A percentile compares a stretch with the other conserved stretches of the same genome.
Evolutionary conservation across 179 eudicot genomes (phyloP).

Genomic region (Beta macrorhiza): DNA sequence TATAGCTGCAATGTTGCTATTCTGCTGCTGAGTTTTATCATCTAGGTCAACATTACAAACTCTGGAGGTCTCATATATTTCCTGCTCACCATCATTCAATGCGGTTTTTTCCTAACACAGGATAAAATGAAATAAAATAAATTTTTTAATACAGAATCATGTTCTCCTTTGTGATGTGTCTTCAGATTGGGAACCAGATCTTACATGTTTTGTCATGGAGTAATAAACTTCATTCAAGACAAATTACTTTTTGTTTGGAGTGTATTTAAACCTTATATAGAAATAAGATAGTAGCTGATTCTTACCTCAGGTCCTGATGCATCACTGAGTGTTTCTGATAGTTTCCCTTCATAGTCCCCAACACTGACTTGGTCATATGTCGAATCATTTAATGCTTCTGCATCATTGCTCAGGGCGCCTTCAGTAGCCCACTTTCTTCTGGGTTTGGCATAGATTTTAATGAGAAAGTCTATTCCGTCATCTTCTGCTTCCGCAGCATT

Average conservation of each 20-base stretch:
- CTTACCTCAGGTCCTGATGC: slow-evolving; percentile 29
- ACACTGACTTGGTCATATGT: slow-evolving; percentile 17
- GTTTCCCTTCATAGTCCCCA: slow-evolving; percentile 20
- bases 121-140: not conserved
- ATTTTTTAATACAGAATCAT: slow-evolving; percentile 13
- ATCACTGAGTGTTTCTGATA: slow-evolving; percentile 12
- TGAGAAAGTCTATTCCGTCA: slow-evolving; percentile 27
- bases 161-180: slow-evolving; percentile 18
- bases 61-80: slow-evolving; percentile 15
- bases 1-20: slow-evolving; percentile 13
- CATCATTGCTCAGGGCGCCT: slow-evolving; percentile 19
- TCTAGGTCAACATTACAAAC: not conserved
- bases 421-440: slow-evolving; percentile 31
- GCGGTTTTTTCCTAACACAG: slow-evolving; percentile 23
- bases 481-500: slow-evolving; percentile 25
- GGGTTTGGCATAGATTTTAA: slow-evolving; percentile 33
- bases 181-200: slow-evolving; percentile 28
- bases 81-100: slow-evolving; percentile 17
- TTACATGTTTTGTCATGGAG: slow-evolving; percentile 16
- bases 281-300: slow-evolving; percentile 10
- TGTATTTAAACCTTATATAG: not conserved
- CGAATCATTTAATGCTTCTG: slow-evolving; percentile 16
- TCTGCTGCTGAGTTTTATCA: slow-evolving; percentile 20
- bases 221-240: not conserved
- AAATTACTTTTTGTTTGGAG: not conserved